Evolutionary conservation across 139 green algal species (phyloP).

Genomic region (Chlorella vulgaris): DNA sequence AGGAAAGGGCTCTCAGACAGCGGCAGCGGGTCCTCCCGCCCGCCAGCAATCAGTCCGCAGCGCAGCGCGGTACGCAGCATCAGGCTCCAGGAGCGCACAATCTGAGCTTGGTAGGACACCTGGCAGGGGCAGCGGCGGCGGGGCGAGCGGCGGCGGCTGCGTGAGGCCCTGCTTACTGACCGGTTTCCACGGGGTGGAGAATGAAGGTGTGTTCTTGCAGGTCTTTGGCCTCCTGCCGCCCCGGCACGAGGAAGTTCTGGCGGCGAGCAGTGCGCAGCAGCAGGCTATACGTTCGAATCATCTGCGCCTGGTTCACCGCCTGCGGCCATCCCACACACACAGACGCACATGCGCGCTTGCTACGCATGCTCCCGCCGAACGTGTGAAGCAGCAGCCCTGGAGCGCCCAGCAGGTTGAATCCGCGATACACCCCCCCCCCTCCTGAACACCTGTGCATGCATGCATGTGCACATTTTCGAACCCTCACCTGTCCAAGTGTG

Average conservation of each 20-base stretch:
- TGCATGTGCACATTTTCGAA: too few relatives aligned
- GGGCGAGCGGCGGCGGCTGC: background rate
- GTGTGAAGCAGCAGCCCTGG: too few relatives aligned
- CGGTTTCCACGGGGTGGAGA: conserved; percentile 76
- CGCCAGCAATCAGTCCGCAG: conserved; percentile 50
- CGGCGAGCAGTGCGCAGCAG: conserved; percentile 69
- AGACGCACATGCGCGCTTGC: too few relatives aligned
- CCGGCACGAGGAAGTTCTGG: conserved; percentile 55
- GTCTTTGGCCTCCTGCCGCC: conserved; percentile 43
- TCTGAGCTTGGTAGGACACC: conserved; percentile 77
- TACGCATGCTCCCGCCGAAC: too few relatives aligned
- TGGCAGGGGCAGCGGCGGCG: conserved; percentile 28
- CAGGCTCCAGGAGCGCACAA: conserved; percentile 72
- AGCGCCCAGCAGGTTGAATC: too few relatives aligned
- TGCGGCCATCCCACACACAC: conserved; percentile 22
- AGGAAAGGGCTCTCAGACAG: conserved; percentile 50
- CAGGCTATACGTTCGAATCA: conserved; percentile 75
- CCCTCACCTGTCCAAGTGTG: conserved; percentile 60
- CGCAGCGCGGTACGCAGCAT: conserved; percentile 64
- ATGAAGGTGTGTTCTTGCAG: conserved; percentile 73
- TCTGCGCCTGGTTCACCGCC: conserved; percentile 80
- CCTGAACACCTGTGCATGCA: background rate
- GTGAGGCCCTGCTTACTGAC: background rate
- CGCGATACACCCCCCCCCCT: too few relatives aligned
- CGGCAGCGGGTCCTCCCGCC: conserved; percentile 41